Percentiles rank a stretch among this genome's conserved stretches.
Conservation (phyloP, 352 stramenopile genomes). For the Pythium brassicae region DNA sequence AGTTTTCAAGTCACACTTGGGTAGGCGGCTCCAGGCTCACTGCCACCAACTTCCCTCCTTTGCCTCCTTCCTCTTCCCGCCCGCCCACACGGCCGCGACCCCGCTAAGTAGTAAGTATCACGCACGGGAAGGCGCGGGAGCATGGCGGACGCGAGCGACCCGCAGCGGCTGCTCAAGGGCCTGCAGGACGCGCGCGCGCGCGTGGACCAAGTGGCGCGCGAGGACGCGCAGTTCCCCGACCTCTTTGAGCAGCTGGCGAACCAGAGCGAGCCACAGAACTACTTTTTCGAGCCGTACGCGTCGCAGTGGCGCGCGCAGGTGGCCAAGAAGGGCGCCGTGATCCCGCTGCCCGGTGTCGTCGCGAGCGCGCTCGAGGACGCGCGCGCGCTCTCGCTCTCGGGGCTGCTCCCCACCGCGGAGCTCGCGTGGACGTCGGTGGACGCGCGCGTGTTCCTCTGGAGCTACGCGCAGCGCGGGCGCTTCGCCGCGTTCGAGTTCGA, state of each 20-base stretch:
- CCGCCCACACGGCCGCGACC: no score
- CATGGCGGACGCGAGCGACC: background rate
- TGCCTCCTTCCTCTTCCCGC: no score
- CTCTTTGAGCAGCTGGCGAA: conserved; percentile 75
- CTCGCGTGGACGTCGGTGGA: conserved; percentile 96
- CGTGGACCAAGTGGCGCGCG: conserved; percentile 65
- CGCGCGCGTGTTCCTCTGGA: conserved; percentile 94
- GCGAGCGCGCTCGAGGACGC: conserved; percentile 67
- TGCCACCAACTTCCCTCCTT: no score
- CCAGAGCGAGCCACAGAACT: conserved; percentile 85
- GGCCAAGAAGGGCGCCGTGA: conserved; percentile 66
- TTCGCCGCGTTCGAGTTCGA: conserved; percentile 89
- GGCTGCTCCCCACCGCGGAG: conserved; percentile 87
- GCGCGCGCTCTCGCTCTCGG: conserved; percentile 83
- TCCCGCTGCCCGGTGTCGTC: conserved; percentile 65
- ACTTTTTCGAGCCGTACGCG: conserved; percentile 86
- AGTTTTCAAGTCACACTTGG: no score
- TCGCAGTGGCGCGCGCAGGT: conserved; percentile 77
- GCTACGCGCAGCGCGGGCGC: conserved; percentile 75
- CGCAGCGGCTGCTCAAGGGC: conserved; percentile 55
- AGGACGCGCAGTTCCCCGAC: conserved; percentile 76
- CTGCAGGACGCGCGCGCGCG: conserved; percentile 66
- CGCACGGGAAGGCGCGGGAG: no score
- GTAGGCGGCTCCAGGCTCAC: no score
- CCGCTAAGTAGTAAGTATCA: no score